Conservation (phyloP, 2,329 filamentous ascomycete species). For the Aspergillus puulaauensis region DNA sequence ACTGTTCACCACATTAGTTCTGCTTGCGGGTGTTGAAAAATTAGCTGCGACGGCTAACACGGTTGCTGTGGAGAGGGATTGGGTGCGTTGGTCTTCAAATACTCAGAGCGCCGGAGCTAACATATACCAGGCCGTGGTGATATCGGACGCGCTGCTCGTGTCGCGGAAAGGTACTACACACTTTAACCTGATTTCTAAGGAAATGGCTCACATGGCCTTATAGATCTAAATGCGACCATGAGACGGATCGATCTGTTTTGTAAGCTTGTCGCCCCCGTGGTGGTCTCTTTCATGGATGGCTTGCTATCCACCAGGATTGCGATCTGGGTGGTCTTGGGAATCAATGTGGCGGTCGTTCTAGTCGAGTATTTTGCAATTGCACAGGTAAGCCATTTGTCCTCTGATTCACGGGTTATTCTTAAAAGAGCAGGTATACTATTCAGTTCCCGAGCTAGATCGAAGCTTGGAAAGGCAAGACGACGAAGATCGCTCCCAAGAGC, state of each 20-base stretch:
- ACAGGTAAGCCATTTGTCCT: conserved; percentile 21
- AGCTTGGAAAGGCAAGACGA: neutral
- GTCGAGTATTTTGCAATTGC: conserved; percentile 44
- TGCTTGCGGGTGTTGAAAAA: conserved; percentile 69
- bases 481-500: neutral
- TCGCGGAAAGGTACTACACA: conserved; percentile 41
- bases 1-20: conserved; percentile 39
- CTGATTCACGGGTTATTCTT: neutral
- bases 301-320: conserved; percentile 43
- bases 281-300: conserved; percentile 50
- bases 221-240: conserved; percentile 54
- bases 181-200: neutral
- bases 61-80: conserved; percentile 70
- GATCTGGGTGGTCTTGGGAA: conserved; percentile 46
- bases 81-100: conserved; percentile 42
- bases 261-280: conserved; percentile 55
- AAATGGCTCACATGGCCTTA: neutral
- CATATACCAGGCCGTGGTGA: conserved; percentile 27
- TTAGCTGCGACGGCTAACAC: conserved; percentile 63
- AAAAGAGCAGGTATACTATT: conserved; percentile 18
- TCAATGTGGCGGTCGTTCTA: conserved; percentile 44
- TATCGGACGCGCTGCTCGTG: conserved; percentile 34
- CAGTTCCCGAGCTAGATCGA: conserved; percentile 20
- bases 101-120: neutral
- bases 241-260: conserved; percentile 58